These are phyloP conservation scores for Cryptococcus maquisensis DNA, from an alignment of 1,284 basidiomycete genomes.

Conservation along the genomic window DNA sequence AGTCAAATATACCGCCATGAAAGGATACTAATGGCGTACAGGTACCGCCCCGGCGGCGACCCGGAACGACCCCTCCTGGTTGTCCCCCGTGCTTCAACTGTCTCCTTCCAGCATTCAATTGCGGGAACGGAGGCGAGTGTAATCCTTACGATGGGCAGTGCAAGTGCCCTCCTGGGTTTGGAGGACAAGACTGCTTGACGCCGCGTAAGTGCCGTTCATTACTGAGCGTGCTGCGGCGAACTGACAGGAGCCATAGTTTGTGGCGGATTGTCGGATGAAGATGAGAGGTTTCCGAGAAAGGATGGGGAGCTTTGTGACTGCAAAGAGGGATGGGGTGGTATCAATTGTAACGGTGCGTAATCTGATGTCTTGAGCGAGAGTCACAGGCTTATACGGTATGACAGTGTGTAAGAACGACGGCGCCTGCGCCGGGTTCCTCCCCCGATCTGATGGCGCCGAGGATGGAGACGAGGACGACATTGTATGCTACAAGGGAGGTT, in stretches of 20 bases:
- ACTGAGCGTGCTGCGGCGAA: neutral
- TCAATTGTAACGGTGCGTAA: slow-evolving; percentile 89
- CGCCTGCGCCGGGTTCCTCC: slow-evolving; percentile 71
- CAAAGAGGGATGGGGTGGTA: slow-evolving; percentile 87
- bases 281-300: slow-evolving; percentile 72
- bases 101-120: slow-evolving; percentile 71
- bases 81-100: slow-evolving; percentile 75
- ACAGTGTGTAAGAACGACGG: slow-evolving; percentile 77
- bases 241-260: slow-evolving; percentile 59
- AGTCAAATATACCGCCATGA: neutral
- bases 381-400: neutral
- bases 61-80: slow-evolving; percentile 21
- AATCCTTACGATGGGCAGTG: slow-evolving; percentile 85
- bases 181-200: slow-evolving; percentile 79
- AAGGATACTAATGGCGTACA: neutral
- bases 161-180: slow-evolving; percentile 84
- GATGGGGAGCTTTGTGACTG: slow-evolving; percentile 76
- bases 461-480: slow-evolving; percentile 61
- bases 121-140: slow-evolving; percentile 80
- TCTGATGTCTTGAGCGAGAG: neutral
- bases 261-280: slow-evolving; percentile 84
- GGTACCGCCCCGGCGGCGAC: slow-evolving; percentile 24
- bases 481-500: slow-evolving; percentile 89
- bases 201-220: slow-evolving; percentile 59
- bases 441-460: slow-evolving; percentile 54